Percentiles rank a stretch among this genome's conserved stretches.
phyloP scores from a whole-genome alignment of 192 early-diverging fungal species.

The Coemansia asiatica region DNA sequence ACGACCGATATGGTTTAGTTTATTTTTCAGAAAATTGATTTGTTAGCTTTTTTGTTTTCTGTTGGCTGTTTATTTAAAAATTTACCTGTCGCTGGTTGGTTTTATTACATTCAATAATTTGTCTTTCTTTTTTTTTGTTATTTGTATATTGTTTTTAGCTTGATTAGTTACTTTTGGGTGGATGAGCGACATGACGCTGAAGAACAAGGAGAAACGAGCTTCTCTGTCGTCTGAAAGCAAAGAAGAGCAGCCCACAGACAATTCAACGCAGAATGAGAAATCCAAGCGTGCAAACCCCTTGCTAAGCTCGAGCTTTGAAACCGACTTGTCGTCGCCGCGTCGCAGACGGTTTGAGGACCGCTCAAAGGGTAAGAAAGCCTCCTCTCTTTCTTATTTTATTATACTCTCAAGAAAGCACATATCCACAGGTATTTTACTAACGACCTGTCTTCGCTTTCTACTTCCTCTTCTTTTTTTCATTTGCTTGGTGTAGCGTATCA shows the following conservation, averaged over 20 bases:
- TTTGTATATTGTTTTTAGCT: not conserved
- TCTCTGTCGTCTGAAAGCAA: not conserved
- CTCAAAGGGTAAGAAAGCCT: slow-evolving; percentile 23
- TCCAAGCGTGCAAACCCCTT: not conserved
- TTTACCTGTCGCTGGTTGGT: too few species aligned
- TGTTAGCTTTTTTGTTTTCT: too few species aligned
- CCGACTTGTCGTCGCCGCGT: slow-evolving; percentile 43
- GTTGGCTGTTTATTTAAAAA: too few species aligned
- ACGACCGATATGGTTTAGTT: too few species aligned
- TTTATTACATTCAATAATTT: not conserved
- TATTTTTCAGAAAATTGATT: too few species aligned
- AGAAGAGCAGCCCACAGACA: not conserved
- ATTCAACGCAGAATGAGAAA: not conserved
- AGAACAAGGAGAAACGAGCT: not conserved
- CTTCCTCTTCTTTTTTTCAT: not conserved
- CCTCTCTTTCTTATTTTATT: too few species aligned
- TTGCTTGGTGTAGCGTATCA: slow-evolving; percentile 19
- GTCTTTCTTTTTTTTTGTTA: not conserved
- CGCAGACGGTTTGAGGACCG: slow-evolving; percentile 26
- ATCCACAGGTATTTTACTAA: not conserved
- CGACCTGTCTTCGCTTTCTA: not conserved
- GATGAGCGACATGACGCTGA: not conserved
- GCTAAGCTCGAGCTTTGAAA: slow-evolving; percentile 35
- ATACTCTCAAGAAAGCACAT: too few species aligned
- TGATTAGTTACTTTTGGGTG: not conserved